Conservation (phyloP, 371 early-diverging fungal species). For the Apophysomyces sp. region DNA sequence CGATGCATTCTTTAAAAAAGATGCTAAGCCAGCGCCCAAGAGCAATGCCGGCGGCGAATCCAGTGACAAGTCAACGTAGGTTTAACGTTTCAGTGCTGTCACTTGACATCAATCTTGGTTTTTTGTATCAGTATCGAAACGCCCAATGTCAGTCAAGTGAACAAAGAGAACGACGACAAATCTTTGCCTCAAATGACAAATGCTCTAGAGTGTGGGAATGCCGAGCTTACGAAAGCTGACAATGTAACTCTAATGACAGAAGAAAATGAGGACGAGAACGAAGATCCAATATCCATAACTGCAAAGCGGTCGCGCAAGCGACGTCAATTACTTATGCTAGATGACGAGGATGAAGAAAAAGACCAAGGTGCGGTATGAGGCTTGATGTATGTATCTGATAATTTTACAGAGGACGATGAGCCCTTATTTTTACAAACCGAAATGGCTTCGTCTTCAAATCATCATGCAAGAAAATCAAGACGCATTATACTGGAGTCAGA, state of each 20-base stretch:
- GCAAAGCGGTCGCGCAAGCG: background rate
- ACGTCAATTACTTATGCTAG: background rate
- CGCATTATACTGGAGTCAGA: too few species aligned
- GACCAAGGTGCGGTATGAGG: background rate
- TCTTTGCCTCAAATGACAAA: too few species aligned
- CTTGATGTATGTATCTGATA: background rate
- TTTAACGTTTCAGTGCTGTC: background rate
- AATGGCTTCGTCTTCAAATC: background rate
- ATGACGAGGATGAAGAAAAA: background rate
- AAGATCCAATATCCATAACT: background rate
- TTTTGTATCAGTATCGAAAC: too few species aligned
- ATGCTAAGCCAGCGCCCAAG: background rate
- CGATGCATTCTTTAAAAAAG: background rate
- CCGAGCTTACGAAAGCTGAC: background rate
- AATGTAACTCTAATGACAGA: background rate
- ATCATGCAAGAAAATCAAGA: background rate
- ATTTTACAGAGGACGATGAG: background rate
- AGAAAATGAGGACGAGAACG: background rate
- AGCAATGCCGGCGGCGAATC: background rate
- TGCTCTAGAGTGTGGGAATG: too few species aligned
- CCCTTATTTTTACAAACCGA: background rate
- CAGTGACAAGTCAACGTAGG: background rate
- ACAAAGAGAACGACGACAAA: too few species aligned
- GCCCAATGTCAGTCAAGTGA: too few species aligned
- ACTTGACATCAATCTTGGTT: background rate